phyloP scores from a whole-genome alignment of 164 flowering plant species.

The Protea cynaroides region DNA sequence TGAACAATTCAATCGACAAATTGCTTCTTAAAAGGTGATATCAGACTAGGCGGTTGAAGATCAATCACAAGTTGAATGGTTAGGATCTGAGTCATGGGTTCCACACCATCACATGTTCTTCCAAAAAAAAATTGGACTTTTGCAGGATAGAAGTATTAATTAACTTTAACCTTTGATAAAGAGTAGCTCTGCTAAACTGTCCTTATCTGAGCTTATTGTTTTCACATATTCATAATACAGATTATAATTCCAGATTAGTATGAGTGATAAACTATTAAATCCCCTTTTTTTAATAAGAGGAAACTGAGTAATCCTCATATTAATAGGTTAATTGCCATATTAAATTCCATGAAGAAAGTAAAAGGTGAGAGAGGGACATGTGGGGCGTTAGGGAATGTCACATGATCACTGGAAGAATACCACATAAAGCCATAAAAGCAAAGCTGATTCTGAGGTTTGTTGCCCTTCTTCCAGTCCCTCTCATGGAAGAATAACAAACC shows the following conservation, averaged over 20 bases:
- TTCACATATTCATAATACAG: not conserved
- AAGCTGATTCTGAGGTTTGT: constrained; percentile 2
- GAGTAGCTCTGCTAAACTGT: constrained; percentile 10
- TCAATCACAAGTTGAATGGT: too few relatives aligned
- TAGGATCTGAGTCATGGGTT: too few relatives aligned
- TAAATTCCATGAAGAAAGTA: constrained; percentile 11
- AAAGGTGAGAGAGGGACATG: constrained; percentile 11
- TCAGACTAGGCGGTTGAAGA: too few relatives aligned
- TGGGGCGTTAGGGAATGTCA: constrained; percentile 12
- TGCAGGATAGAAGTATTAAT: not conserved
- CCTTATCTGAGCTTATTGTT: not conserved
- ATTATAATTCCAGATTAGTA: not conserved
- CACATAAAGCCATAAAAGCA: constrained; percentile 14
- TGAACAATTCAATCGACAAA: too few relatives aligned
- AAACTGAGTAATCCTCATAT: constrained; percentile 8
- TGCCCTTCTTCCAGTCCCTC: not conserved
- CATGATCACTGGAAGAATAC: constrained; percentile 16
- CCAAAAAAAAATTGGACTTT: not conserved
- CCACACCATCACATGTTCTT: too few relatives aligned
- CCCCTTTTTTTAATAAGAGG: not conserved
- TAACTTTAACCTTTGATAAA: not conserved
- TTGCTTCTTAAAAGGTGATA: too few relatives aligned
- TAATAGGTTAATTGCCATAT: constrained; percentile 11
- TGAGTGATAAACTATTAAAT: not conserved
- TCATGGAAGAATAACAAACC: not conserved